Conservation (phyloP, 2,329 filamentous ascomycete genomes). For the Balansia obtecta region DNA sequence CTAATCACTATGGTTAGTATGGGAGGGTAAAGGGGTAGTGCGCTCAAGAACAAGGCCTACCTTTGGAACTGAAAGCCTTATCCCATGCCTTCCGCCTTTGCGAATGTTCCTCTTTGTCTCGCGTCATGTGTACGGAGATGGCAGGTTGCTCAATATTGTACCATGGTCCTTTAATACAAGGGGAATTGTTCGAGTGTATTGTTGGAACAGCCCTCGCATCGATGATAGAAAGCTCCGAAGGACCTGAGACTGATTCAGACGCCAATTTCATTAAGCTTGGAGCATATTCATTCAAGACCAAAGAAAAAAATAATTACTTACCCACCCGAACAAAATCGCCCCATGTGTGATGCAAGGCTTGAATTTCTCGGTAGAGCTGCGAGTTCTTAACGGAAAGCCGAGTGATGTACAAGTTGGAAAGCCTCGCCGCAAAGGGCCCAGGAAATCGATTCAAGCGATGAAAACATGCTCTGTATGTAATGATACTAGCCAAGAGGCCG, state of each 20-base stretch:
- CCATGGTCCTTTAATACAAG: neutral
- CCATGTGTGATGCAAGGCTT: conserved; percentile 1
- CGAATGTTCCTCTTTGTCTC: neutral
- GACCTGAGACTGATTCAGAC: neutral
- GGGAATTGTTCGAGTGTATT: neutral
- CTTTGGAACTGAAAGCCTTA: neutral
- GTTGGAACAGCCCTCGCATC: neutral
- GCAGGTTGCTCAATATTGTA: neutral
- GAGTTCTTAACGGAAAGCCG: neutral
- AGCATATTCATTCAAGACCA: neutral
- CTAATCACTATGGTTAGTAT: neutral
- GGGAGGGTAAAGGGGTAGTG: no score
- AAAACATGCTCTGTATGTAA: conserved; percentile 2
- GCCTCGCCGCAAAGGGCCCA: conserved; percentile 1
- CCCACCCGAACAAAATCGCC: conserved; percentile 5
- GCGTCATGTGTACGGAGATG: neutral
- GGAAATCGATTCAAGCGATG: conserved; percentile 2
- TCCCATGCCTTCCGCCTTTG: conserved; percentile 2
- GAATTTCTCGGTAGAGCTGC: neutral
- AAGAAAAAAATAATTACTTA: neutral
- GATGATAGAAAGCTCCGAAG: neutral
- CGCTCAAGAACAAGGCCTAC: neutral
- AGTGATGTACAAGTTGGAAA: conserved; percentile 4
- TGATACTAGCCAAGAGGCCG: neutral
- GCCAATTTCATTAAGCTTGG: neutral